These are phyloP conservation scores for Ustanciosporium gigantosporum DNA, from an alignment of 1,284 basidiomycete species.

Conservation along the genomic window DNA sequence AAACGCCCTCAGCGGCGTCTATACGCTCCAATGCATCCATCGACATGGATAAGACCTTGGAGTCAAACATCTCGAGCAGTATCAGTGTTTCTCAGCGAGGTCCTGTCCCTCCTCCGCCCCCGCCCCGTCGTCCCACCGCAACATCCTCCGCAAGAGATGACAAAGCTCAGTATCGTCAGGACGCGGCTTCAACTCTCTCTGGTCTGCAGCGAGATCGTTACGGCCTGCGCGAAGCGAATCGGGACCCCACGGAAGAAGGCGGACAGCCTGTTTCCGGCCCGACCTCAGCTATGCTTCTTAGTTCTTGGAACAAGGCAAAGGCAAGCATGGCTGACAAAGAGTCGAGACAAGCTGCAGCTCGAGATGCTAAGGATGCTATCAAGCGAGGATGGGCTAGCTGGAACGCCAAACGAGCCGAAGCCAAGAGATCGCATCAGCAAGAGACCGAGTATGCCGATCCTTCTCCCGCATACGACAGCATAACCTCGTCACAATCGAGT, in stretches of 20 bases:
- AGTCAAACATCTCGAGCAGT: too few species aligned
- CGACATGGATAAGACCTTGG: neutral
- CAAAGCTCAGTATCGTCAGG: conserved; percentile 4
- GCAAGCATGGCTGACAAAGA: conserved; percentile 58
- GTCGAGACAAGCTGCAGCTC: conserved; percentile 47
- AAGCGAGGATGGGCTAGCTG: conserved; percentile 56
- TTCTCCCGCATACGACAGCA: conserved; percentile 7
- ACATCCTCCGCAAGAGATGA: neutral
- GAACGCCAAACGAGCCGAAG: conserved; percentile 41
- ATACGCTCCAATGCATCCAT: neutral
- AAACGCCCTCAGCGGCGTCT: neutral
- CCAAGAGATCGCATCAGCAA: conserved; percentile 4
- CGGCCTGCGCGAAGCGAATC: conserved; percentile 15
- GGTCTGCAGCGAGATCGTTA: conserved; percentile 30
- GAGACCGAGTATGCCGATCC: conserved; percentile 4
- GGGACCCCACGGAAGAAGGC: conserved; percentile 2
- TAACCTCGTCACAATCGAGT: conserved; percentile 23
- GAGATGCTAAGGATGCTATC: conserved; percentile 57
- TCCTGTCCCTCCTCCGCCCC: conserved; percentile 13
- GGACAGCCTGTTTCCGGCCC: conserved; percentile 2
- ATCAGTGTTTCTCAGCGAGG: neutral
- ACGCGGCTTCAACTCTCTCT: conserved; percentile 24
- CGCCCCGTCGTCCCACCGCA: conserved; percentile 10
- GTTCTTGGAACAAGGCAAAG: conserved; percentile 53
- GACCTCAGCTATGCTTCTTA: conserved; percentile 27